phyloP scores from a whole-genome alignment of 139 green algal genomes.

The Chlamydomonas applanata region DNA sequence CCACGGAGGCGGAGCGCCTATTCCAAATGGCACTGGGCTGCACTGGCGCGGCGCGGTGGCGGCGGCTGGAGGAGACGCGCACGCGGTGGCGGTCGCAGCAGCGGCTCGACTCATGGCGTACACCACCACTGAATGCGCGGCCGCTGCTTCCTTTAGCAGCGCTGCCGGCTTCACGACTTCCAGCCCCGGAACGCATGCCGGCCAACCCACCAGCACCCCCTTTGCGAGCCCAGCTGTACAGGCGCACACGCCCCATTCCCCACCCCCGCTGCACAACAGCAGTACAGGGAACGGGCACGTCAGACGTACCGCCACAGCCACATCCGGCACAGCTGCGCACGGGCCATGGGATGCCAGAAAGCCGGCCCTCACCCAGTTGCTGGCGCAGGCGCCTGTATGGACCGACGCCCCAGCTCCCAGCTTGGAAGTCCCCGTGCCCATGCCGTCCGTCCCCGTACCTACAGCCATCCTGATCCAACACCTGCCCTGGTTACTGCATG shows the following conservation, averaged over 20 bases:
- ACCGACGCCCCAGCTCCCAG: conserved; percentile 3
- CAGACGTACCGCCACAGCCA: not conserved
- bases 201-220: too few relatives aligned
- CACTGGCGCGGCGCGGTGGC: too few relatives aligned
- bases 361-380: not conserved
- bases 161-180: too few relatives aligned
- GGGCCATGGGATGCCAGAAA: not conserved
- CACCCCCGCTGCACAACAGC: too few relatives aligned
- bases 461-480: conserved; percentile 18
- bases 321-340: not conserved
- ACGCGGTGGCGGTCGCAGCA: too few relatives aligned
- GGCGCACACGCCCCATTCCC: too few relatives aligned
- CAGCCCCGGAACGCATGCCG: too few relatives aligned
- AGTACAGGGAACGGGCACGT: not conserved
- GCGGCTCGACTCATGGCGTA: too few relatives aligned
- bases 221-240: not conserved
- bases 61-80: too few relatives aligned
- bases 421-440: not conserved
- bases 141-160: too few relatives aligned
- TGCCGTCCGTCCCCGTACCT: not conserved
- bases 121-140: too few relatives aligned
- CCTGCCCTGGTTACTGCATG: conserved; percentile 33
- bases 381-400: conserved; percentile 11
- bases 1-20: not conserved
- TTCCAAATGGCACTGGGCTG: too few relatives aligned